Percentiles rank a stretch among this genome's conserved stretches.
Conservation (phyloP, 345 rosid genomes). For the Lepidium aucheri region DNA sequence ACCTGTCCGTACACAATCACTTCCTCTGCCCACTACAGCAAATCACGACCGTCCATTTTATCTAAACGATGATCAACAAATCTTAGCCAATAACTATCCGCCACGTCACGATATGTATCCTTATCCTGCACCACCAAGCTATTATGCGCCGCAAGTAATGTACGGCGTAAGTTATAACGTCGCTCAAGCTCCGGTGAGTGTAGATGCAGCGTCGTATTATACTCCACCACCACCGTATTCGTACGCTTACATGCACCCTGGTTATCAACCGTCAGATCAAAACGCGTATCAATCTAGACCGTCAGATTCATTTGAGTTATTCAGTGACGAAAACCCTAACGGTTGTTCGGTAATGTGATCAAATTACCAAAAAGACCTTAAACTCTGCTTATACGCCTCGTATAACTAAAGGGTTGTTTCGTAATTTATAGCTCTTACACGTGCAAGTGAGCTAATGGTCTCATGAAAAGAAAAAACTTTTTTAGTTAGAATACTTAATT, state of each 20-base stretch:
- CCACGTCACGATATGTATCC: constrained; percentile 34
- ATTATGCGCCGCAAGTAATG: constrained; percentile 33
- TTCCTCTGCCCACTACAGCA: constrained; percentile 7
- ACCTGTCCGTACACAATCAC: constrained; percentile 11
- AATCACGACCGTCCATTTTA: constrained; percentile 17
- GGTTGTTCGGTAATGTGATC: constrained; percentile 71
- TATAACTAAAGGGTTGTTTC: not conserved
- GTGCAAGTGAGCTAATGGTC: constrained; percentile 8
- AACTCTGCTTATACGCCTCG: not conserved
- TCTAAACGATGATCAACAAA: not conserved
- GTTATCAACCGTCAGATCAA: constrained; percentile 25
- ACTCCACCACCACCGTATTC: constrained; percentile 31
- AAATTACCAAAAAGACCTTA: not conserved
- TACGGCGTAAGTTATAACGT: constrained; percentile 50
- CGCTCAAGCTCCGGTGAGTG: constrained; percentile 31
- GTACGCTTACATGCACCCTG: constrained; percentile 34
- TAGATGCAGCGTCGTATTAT: constrained; percentile 28
- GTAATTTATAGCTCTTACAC: not conserved
- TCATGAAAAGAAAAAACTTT: not conserved
- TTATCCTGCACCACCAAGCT: constrained; percentile 19
- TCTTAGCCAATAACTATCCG: constrained; percentile 28
- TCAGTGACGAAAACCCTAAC: constrained; percentile 85
- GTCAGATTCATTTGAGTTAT: constrained; percentile 57
- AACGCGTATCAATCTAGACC: constrained; percentile 33
- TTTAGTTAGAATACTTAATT: not conserved